Evolutionary conservation across 352 stramenopile species (phyloP), one percentile per base, ranked within the genome.

Genomic region (Globisporangium iwayamae): DNA sequence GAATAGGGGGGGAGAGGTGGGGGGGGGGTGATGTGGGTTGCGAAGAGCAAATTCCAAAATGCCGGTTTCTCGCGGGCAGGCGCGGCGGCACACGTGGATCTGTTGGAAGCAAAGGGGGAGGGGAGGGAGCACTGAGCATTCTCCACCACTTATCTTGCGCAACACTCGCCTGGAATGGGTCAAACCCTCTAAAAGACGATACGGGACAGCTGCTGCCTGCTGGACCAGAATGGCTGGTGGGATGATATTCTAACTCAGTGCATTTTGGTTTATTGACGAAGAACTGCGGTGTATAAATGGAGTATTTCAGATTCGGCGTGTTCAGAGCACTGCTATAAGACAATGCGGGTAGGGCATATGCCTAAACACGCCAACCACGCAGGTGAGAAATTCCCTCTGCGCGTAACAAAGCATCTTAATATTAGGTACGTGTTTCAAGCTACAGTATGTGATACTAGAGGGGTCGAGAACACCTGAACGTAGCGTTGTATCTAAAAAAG

Each of bases 41-140:
- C 45, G 50, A 34, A 25, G n/a, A 38, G 56, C 52, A 46, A 61
- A 69, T 67, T 73, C 63, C 53, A 69, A 65, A 66, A 43, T 66
- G 59, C 13, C 45, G n/a, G 43, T 25, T 48, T 48, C 18, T 8
- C n/a, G n/a, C 43, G 43, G n/a, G 18, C 43, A 6, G 16, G 43
- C 43, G 43, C 16, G 16, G 18, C 14, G 39, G 16, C 13, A 46
- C 22, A 25, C 22, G 22, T 25, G 22, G 22, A 25, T 25, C 22
- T 25, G 22, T 25, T 28, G 14, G 8, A 20, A 51, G 45, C n/a
- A 51, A 3, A 28, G 20, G 7, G 45, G 45, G 14, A 51, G 7
- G 39, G 54, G 28, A 62, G 56, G 56, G 22, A 25, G 22, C 22
- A 25, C 22, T 25, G 56, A 53, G 39, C 43, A 41, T 53, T 62